phyloP scores from a whole-genome alignment of 257 asterid species.

The Solanum sitiens region DNA sequence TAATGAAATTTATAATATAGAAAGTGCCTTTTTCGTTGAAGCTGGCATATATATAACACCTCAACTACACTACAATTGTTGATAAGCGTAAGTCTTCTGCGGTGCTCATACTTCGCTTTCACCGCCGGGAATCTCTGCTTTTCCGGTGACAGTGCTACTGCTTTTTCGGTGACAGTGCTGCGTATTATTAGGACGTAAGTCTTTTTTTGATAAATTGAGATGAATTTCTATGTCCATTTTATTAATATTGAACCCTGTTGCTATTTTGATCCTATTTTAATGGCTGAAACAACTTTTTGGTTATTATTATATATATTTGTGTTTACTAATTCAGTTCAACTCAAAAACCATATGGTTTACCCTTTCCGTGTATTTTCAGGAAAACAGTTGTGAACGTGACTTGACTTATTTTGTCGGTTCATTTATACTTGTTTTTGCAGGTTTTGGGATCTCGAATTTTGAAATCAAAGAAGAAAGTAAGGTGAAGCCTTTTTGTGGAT shows the following conservation, averaged over 20 bases:
- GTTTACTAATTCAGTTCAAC: not conserved
- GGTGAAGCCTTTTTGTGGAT: constrained; percentile 7
- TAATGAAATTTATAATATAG: not conserved
- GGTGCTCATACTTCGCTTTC: constrained; percentile 21
- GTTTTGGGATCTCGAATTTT: constrained; percentile 16
- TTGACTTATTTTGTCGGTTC: constrained; percentile 21
- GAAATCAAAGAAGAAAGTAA: constrained; percentile 14
- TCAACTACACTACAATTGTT: not conserved
- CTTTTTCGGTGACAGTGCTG: constrained; percentile 6
- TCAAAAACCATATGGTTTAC: not conserved
- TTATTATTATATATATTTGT: not conserved
- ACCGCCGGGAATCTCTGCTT: not conserved
- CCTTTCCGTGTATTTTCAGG: not conserved
- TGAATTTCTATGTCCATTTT: not conserved
- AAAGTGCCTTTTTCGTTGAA: not conserved
- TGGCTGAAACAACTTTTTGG: constrained; percentile 7
- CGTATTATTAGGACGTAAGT: not conserved
- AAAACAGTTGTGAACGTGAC: constrained; percentile 3
- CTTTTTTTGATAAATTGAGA: not conserved
- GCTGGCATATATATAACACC: constrained; percentile 5
- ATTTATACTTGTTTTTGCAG: constrained; percentile 27
- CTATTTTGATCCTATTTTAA: constrained; percentile 41
- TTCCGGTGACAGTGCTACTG: constrained; percentile 1
- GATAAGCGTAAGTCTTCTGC: constrained; percentile 26
- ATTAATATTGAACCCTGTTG: constrained; percentile 19